phyloP scores from a whole-genome alignment of 257 asterid species.

The Cordia subcordata region DNA sequence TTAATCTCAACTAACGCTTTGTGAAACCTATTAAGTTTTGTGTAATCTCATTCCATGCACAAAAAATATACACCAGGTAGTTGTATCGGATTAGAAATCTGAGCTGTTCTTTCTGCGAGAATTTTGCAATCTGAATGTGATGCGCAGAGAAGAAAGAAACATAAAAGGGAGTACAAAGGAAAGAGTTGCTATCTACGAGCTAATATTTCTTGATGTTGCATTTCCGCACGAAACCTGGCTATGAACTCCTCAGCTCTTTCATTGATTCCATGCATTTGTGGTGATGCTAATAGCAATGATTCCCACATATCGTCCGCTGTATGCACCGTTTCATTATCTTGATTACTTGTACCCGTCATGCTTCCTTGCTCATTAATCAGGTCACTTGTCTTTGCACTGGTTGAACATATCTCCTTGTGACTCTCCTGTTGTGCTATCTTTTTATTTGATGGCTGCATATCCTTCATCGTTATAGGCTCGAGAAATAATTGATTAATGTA shows the following conservation, averaged over 20 bases:
- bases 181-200: conserved; percentile 16
- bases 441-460: not conserved
- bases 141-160: not conserved
- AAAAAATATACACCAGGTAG: too few species aligned
- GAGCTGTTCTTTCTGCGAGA: too few species aligned
- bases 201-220: conserved; percentile 44
- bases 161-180: not conserved
- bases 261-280: conserved; percentile 60
- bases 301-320: conserved; percentile 93
- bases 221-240: conserved; percentile 54
- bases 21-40: too few species aligned
- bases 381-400: conserved; percentile 11
- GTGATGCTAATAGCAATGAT: conserved; percentile 54
- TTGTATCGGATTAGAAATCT: too few species aligned
- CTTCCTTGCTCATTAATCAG: not conserved
- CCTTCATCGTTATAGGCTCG: conserved; percentile 21
- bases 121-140: too few species aligned
- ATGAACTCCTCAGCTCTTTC: conserved; percentile 88
- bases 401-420: conserved; percentile 12
- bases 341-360: not conserved
- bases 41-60: too few species aligned
- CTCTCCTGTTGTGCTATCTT: not conserved
- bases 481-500: conserved; percentile 58
- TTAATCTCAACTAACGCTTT: too few species aligned
- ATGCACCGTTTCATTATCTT: not conserved